Percentiles rank a stretch among this genome's conserved stretches.
Conservation (phyloP, 2,329 filamentous ascomycete genomes). For the Anthostomella pinea region DNA sequence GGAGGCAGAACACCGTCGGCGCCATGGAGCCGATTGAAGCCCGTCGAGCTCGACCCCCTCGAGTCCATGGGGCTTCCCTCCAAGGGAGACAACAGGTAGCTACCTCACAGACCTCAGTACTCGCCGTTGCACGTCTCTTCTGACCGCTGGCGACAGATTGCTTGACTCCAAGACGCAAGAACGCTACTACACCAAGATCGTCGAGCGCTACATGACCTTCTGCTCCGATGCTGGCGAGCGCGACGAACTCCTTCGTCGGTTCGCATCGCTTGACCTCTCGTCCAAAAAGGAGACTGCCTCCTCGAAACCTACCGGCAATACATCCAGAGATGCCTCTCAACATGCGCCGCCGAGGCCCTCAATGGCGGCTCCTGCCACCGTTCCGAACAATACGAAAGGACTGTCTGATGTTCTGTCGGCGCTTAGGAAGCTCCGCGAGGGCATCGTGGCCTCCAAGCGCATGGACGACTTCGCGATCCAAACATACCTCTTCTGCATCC, state of each 20-base stretch:
- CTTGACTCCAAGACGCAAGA: constrained; percentile 77
- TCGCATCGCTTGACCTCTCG: constrained; percentile 59
- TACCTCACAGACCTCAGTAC: neutral
- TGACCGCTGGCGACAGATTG: constrained; percentile 45
- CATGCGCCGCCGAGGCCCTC: constrained; percentile 16
- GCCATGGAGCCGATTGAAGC: constrained; percentile 70
- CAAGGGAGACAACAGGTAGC: constrained; percentile 82
- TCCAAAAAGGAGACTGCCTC: constrained; percentile 33
- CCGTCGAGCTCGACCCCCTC: constrained; percentile 71
- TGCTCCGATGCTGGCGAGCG: constrained; percentile 71
- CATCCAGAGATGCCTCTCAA: constrained; percentile 5
- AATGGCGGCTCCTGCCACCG: constrained; percentile 18
- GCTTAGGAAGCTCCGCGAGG: constrained; percentile 89
- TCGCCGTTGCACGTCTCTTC: neutral
- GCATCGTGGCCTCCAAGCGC: constrained; percentile 74
- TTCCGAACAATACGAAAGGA: constrained; percentile 51
- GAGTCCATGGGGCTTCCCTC: constrained; percentile 82
- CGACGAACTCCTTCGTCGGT: constrained; percentile 71
- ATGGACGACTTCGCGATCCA: constrained; percentile 80
- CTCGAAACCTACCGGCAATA: constrained; percentile 14
- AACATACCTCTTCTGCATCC: constrained; percentile 88
- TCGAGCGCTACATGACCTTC: constrained; percentile 85
- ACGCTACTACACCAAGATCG: constrained; percentile 80
- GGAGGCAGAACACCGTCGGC: constrained; percentile 44
- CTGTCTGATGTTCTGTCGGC: constrained; percentile 75